Conservation (phyloP, 73 alveolate species). For the Effrenium voratum region DNA sequence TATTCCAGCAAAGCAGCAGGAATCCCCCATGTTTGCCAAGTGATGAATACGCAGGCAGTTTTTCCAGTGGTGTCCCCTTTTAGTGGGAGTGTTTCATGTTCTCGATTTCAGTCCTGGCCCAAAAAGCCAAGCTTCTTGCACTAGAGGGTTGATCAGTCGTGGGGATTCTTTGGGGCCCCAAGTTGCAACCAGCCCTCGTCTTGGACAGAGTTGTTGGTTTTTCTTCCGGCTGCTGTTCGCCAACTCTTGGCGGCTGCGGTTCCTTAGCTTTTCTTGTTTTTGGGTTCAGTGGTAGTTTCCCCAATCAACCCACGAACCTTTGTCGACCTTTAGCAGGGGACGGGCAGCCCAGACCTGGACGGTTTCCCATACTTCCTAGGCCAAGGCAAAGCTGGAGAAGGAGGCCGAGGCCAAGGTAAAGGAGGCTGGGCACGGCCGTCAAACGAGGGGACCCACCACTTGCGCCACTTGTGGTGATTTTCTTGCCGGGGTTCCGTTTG, state of each 20-base stretch:
- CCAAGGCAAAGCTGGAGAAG: background rate
- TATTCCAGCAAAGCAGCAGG: background rate
- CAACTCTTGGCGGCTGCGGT: background rate
- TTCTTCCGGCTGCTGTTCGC: too few relatives aligned
- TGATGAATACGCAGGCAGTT: background rate
- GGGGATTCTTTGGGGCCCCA: background rate
- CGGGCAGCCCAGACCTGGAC: background rate
- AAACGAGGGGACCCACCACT: background rate
- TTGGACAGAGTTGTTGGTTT: background rate
- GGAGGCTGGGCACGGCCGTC: background rate
- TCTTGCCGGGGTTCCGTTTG: background rate
- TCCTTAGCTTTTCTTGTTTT: background rate
- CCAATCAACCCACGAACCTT: background rate
- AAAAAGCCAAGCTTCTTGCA: too few relatives aligned
- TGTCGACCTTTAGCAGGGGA: background rate
- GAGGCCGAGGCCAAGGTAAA: conserved; percentile 26
- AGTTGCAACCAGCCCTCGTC: background rate
- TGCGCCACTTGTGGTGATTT: background rate
- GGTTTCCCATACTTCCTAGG: background rate
- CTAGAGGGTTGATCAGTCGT: too few relatives aligned
- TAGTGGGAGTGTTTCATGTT: too few relatives aligned
- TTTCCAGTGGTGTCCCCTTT: too few relatives aligned
- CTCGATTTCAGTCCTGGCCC: background rate
- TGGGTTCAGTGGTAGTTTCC: background rate
- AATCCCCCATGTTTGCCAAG: background rate